Base-by-base conservation (phyloP, 1,284 basidiomycete genomes). In the Exobasidium cylindrosporum region DNA sequence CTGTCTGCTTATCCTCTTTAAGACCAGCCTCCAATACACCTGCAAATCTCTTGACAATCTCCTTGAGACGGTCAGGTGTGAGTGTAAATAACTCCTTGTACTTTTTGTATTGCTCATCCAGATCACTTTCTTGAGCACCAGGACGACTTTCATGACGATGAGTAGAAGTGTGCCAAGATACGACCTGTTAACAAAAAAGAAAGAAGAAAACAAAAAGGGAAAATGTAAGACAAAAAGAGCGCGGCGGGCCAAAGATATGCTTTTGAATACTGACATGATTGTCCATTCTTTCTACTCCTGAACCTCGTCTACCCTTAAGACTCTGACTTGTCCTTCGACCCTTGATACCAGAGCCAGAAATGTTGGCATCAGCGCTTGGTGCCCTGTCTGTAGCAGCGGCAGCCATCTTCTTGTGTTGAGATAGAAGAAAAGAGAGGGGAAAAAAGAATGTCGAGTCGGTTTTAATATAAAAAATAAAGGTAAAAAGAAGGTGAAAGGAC, bases 31-130 rank as follows among this genome's bases (percentile, higher is more conserved):
- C 92, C 26, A 99, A 85, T 0, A 90, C 88, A 61, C 95, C 92
- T 80, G 93, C 89, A 83, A 99, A 96, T 1, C 92, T 89, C 76
- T 96, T 89, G 29, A 94, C 92, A 79, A 99, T 97, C 62, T 70
- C 71, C 31, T 70, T 67, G 31, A 80, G 71, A 50, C 68, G 61
- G 43, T 79, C 73, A n/a, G 69, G 68, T 4, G 73, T 70, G 49
- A 79, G 68, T 54, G 64, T 67, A 62, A 79, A 73, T 30, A 74
- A 57, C 66, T 79, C 66, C 44, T 70, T 64, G 59, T 70, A 76
- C 24, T 69, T 59, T 30, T 74, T 60, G 31, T 61, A 55, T 24
- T 67, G 50, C 54, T 73, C 56, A 54, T 76, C 61, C 57, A 79
- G 67, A 54, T 74, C 60, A 49, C 76, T 70, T 43, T 71, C 68